phyloP scores from a whole-genome alignment of 192 early-diverging fungal genomes.

The Mortierella antarctica region DNA sequence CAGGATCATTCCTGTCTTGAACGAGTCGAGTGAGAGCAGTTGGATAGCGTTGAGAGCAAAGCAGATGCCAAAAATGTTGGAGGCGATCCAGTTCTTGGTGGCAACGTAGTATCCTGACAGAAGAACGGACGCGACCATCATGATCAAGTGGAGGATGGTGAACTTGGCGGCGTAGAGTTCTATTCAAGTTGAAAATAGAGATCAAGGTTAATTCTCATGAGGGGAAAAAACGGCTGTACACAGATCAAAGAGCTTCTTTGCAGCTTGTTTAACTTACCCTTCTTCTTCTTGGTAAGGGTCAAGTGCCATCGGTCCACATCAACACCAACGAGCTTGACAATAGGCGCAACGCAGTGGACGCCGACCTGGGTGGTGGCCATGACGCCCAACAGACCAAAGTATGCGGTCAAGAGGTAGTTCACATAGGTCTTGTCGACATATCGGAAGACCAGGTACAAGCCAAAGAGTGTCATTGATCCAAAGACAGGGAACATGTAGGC shows the following conservation, averaged over 20 bases:
- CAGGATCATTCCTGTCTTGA: conserved; percentile 96
- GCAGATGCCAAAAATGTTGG: conserved; percentile 88
- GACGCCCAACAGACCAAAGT: conserved; percentile 89
- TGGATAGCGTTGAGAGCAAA: conserved; percentile 87
- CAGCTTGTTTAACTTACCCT: conserved; percentile 67
- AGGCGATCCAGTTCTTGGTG: conserved; percentile 94
- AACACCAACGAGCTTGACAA: conserved; percentile 53
- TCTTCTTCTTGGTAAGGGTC: conserved; percentile 70
- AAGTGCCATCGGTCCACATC: conserved; percentile 80
- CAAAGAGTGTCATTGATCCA: conserved; percentile 84
- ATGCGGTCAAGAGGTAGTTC: conserved; percentile 83
- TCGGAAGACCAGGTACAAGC: conserved; percentile 89
- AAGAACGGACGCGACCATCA: conserved; percentile 64
- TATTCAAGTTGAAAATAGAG: conserved; percentile 26
- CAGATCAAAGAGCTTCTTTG: background rate
- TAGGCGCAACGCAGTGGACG: conserved; percentile 60
- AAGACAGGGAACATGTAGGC: conserved; percentile 95
- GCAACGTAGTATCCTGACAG: conserved; percentile 80
- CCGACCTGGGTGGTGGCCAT: conserved; percentile 75
- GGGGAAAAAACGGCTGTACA: background rate
- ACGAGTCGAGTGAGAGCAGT: conserved; percentile 92
- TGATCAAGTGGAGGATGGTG: conserved; percentile 72
- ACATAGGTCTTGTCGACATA: conserved; percentile 88
- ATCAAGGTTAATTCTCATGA: conserved; percentile 3
- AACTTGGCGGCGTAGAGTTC: conserved; percentile 66